A percentile compares a stretch with the other conserved stretches of the same genome.
Conservation (phyloP, 495 filamentous ascomycete species). For the Podospora comata region DNA sequence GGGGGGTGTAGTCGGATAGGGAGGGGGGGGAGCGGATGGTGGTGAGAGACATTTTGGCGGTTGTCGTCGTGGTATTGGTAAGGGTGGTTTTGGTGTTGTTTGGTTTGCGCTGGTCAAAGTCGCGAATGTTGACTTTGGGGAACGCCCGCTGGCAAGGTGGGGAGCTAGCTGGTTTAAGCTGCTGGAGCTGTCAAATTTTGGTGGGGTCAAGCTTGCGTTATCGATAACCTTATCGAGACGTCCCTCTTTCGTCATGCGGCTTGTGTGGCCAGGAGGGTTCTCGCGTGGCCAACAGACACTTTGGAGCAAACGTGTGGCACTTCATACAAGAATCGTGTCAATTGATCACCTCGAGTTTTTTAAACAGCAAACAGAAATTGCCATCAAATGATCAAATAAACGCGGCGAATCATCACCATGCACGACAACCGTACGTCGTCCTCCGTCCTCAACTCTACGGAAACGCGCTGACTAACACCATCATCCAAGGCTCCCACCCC, state of each 20-base stretch:
- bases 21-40: constrained; percentile 43
- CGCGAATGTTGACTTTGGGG: no score
- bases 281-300: background rate
- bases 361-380: background rate
- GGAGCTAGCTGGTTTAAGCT: constrained; percentile 6
- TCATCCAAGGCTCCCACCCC: constrained; percentile 65
- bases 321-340: background rate
- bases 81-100: background rate
- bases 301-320: background rate
- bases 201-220: constrained; percentile 14
- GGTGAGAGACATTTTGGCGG: constrained; percentile 36
- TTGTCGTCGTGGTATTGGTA: background rate
- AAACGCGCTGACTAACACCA: constrained; percentile 13
- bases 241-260: background rate
- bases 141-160: constrained; percentile 8
- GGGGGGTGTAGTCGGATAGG: constrained; percentile 59
- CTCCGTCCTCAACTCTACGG: background rate
- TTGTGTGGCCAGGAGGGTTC: background rate
- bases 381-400: background rate
- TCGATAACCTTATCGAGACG: background rate
- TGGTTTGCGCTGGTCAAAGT: background rate
- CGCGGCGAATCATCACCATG: constrained; percentile 31
- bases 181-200: constrained; percentile 6
- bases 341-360: background rate
- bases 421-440: constrained; percentile 47